These are phyloP conservation scores for Crithidia fasciculata DNA, from an alignment of 208 protist species.

Conservation along the genomic window DNA sequence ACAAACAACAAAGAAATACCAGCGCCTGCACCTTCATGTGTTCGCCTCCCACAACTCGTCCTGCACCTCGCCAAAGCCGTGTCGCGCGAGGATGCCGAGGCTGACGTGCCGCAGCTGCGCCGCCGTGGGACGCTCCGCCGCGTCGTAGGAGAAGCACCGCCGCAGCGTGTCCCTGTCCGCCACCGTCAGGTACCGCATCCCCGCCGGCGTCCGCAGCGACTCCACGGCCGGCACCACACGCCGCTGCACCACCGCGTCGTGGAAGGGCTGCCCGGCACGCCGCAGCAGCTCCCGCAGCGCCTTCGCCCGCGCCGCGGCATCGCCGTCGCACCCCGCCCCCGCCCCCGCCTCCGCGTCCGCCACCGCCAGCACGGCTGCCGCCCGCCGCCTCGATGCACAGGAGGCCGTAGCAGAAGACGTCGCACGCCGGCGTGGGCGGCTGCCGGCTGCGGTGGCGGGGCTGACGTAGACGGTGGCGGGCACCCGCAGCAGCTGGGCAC, in stretches of 20 bases:
- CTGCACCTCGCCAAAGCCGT: constrained; percentile 2
- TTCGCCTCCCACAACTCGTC: neutral
- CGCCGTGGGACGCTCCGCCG: constrained; percentile 6
- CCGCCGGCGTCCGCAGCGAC: neutral
- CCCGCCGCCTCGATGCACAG: constrained; percentile 54
- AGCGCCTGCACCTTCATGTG: neutral
- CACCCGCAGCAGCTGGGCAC: constrained; percentile 28
- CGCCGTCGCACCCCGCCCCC: too few species aligned
- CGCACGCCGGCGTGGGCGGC: constrained; percentile 43
- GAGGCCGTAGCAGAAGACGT: constrained; percentile 73
- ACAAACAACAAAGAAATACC: too few species aligned
- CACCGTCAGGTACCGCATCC: neutral
- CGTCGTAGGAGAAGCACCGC: constrained; percentile 9
- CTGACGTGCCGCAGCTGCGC: constrained; percentile 1
- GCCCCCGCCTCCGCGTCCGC: neutral
- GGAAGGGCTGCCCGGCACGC: neutral
- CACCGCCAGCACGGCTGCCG: constrained; percentile 20
- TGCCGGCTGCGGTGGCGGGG: constrained; percentile 54
- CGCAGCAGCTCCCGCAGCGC: neutral
- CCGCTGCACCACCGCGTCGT: constrained; percentile 1
- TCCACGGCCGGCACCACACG: neutral
- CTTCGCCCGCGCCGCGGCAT: neutral
- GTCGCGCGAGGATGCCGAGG: constrained; percentile 3
- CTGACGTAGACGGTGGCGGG: constrained; percentile 56
- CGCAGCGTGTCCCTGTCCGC: neutral